Evolutionary conservation across 495 filamentous ascomycete species (phyloP).

Genomic region (Hypomontagnella submonticulosa): DNA sequence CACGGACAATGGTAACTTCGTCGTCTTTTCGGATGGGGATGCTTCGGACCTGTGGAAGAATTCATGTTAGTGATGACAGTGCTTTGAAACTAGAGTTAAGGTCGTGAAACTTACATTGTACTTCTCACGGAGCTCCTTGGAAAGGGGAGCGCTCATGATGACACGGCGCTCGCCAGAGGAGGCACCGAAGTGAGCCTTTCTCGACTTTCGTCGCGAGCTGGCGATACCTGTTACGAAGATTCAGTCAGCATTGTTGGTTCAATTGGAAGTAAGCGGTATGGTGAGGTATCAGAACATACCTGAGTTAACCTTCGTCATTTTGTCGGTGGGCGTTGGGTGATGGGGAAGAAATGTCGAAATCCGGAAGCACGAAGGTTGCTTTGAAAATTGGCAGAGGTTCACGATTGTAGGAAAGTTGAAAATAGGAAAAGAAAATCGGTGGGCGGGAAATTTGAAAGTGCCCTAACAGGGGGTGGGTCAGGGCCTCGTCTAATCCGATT

Average conservation of each 20-base stretch:
- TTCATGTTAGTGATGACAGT: constrained; percentile 22
- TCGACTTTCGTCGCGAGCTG: constrained; percentile 94
- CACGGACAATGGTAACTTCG: constrained; percentile 89
- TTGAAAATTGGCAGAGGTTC: constrained; percentile 21
- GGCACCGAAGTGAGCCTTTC: constrained; percentile 95
- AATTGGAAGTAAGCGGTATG: constrained; percentile 23
- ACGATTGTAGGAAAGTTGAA: constrained; percentile 26
- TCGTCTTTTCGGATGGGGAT: constrained; percentile 99
- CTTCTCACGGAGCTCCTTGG: constrained; percentile 96
- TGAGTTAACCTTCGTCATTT: constrained; percentile 69
- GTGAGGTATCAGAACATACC: constrained; percentile 49
- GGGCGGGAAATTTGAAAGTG: constrained; percentile 38
- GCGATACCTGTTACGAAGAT: constrained; percentile 63
- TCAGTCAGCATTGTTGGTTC: constrained; percentile 28
- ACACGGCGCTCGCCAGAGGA: constrained; percentile 90
- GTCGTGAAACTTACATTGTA: constrained; percentile 75
- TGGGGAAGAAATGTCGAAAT: constrained; percentile 18
- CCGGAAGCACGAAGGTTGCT: constrained; percentile 10
- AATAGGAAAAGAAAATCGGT: constrained; percentile 26
- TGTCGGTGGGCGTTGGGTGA: constrained; percentile 50
- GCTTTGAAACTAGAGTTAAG: neutral
- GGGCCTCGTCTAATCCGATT: constrained; percentile 22
- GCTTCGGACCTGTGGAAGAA: constrained; percentile 77
- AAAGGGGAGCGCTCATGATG: constrained; percentile 93
- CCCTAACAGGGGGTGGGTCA: constrained; percentile 34